Conservation (phyloP, 257 asterid genomes). For the Ajuga chamaepitys region DNA sequence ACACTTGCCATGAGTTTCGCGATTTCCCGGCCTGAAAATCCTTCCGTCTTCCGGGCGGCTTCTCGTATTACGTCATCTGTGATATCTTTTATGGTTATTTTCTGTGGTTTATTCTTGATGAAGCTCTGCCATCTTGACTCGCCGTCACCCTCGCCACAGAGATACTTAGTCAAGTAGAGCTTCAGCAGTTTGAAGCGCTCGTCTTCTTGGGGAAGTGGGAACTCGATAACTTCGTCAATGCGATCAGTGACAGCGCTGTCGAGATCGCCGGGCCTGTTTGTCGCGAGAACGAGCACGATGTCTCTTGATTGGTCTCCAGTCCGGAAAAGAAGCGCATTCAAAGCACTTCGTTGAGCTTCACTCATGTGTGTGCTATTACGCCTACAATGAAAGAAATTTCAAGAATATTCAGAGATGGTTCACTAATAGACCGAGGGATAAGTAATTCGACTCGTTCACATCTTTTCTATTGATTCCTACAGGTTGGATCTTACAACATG, state of each 20-base stretch:
- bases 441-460: too few relatives aligned
- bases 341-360: conserved; percentile 92
- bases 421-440: not conserved
- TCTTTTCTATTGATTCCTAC: too few relatives aligned
- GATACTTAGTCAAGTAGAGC: conserved; percentile 78
- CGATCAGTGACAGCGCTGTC: conserved; percentile 93
- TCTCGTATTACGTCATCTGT: conserved; percentile 60
- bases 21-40: conserved; percentile 93
- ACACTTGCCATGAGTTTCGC: conserved; percentile 94
- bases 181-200: conserved; percentile 82
- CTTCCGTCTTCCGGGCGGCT: conserved; percentile 67
- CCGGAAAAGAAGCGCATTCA: conserved; percentile 83
- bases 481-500: too few relatives aligned
- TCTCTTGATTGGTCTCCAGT: conserved; percentile 98
- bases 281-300: conserved; percentile 92
- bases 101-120: conserved; percentile 47
- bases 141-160: conserved; percentile 41
- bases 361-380: conserved; percentile 95
- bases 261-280: conserved; percentile 92
- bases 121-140: conserved; percentile 46
- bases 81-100: conserved; percentile 51
- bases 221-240: conserved; percentile 92
- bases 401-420: not conserved
- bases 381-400: conserved; percentile 31
- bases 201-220: conserved; percentile 83